phyloP scores from a whole-genome alignment of 257 asterid genomes.

The Henckelia pumila region DNA sequence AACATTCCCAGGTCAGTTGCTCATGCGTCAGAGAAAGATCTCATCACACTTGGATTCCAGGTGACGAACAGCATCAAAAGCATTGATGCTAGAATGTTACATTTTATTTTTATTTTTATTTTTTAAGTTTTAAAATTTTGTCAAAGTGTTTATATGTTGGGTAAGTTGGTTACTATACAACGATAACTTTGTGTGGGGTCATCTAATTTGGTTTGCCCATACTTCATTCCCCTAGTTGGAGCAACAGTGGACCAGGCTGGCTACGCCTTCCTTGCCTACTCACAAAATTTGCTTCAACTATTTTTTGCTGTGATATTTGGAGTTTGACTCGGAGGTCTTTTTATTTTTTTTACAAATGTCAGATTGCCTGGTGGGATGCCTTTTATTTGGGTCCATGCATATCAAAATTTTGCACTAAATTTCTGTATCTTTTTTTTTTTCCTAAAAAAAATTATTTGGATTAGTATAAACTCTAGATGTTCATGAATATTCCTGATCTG shows the following conservation, averaged over 20 bases:
- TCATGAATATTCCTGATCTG: conserved; percentile 16
- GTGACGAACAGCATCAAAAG: conserved; percentile 41
- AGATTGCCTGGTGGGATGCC: conserved; percentile 15
- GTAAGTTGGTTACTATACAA: background rate
- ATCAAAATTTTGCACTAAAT: conserved; percentile 3
- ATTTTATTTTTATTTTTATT: background rate
- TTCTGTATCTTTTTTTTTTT: conserved; percentile 11
- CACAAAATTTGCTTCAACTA: background rate
- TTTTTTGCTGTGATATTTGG: background rate
- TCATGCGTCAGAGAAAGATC: conserved; percentile 83
- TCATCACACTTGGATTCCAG: conserved; percentile 93
- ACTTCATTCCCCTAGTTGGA: background rate
- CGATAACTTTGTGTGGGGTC: background rate
- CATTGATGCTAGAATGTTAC: background rate
- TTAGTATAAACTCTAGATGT: conserved; percentile 18
- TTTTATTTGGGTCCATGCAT: conserved; percentile 1
- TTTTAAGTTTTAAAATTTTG: background rate
- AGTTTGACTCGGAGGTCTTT: background rate
- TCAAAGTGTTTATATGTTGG: background rate
- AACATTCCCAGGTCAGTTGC: conserved; percentile 78
- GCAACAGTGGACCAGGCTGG: background rate
- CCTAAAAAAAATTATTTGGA: conserved; percentile 1
- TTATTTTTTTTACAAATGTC: background rate
- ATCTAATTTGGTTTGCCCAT: background rate
- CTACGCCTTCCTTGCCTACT: background rate